A percentile compares a stretch with the other conserved stretches of the same genome.
phyloP scores from a whole-genome alignment of 805 yeast genomes.

The Kodamaea lidongshanica region DNA sequence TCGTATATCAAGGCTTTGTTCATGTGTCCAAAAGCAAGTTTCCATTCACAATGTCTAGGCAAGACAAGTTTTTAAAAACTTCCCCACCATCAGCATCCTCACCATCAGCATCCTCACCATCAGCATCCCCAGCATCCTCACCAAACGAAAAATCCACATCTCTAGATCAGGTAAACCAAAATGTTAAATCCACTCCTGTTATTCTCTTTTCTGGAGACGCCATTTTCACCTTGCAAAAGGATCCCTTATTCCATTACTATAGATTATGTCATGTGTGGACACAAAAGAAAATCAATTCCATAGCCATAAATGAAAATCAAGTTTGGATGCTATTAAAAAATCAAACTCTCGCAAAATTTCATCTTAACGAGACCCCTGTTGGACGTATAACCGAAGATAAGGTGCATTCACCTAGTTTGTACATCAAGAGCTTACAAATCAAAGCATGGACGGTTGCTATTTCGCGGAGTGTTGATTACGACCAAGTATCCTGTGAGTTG shows the following conservation, averaged over 20 bases:
- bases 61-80: too few species aligned
- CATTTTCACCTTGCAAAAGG: constrained; percentile 2
- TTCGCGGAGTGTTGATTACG: too few species aligned
- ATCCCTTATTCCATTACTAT: constrained; percentile 3
- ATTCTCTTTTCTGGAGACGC: constrained; percentile 1
- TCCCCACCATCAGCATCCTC: too few species aligned
- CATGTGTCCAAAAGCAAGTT: too few species aligned
- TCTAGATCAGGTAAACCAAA: too few species aligned
- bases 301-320: background rate
- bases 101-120: too few species aligned
- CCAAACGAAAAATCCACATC: too few species aligned
- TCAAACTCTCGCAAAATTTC: background rate
- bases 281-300: constrained; percentile 1
- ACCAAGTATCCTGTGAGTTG: too few species aligned
- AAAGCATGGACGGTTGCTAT: constrained; percentile 5
- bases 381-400: background rate
- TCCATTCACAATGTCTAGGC: too few species aligned
- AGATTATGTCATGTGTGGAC: constrained; percentile 1
- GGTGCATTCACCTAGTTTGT: constrained; percentile 2
- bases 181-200: too few species aligned
- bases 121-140: too few species aligned
- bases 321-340: background rate
- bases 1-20: too few species aligned
- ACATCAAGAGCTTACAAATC: constrained; percentile 2
- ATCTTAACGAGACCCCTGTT: background rate